Base-by-base conservation (phyloP, 148 eudicot species). In the Rhododendron griersonianum region DNA sequence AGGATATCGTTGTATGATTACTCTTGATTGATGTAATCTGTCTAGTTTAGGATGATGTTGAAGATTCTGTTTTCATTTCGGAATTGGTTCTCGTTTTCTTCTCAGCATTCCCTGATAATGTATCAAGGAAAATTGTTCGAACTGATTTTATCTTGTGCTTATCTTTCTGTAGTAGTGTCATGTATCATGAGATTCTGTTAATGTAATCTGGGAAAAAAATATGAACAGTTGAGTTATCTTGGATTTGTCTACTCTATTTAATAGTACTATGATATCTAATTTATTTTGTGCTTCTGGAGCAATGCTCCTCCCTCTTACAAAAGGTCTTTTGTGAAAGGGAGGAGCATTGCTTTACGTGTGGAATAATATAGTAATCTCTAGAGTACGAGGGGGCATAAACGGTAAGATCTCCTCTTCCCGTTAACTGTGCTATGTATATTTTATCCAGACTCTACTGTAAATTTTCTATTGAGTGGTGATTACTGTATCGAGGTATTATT, bases 1-100 rank as follows among this genome's bases (percentile, higher is more conserved):
- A 95, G 98, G 79, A 87, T 97, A 45, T 93, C 98, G 0, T 77
- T 97, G 69, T 95, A 92, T 85, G 94, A 95, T 84, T 95, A 94
- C 84, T 95, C 98, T 16, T 93, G 86, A 89, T 55, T 11, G 15
- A 37, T 81, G 74, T 30, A 47, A 57, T 37, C 48, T 30, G 25
- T 39, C 6, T 65, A 51, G 80, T 28, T 4, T 79, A 41, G 28
- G n/a, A 30, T 5, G 65, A 35, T 33, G 45, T 30, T 47, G n/a
- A 50, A 80, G 76, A 33, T 45, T 83, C 18, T 67, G 30, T 69
- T 47, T 69, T 25, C 45, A 11, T 13, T 41, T 82, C 3, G 51
- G 15, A 63, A 37, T 5, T 63, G 2, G 25, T 37, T 28, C 11
- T 75, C 18, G 79, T 0, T 75, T 51, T 51, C 76, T 71, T 71